Evolutionary conservation across 306 rosid genomes (phyloP), one percentile per base, ranked within the genome.

Genomic region (Coriaria nepalensis): DNA sequence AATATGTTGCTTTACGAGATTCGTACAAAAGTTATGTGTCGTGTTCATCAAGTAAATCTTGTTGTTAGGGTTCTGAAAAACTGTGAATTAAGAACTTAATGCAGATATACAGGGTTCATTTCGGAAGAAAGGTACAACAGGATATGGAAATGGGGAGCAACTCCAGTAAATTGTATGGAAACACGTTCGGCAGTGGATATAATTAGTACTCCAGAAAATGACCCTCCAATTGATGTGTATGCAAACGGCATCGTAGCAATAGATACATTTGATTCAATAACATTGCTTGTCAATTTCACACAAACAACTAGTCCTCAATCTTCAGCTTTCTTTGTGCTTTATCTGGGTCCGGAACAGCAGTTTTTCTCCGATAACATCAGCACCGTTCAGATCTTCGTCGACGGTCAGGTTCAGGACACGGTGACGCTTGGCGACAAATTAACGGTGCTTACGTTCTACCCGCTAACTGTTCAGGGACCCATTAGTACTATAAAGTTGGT

Each of bases 391-490:
- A 33, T 54, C 12, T 13, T 54, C 59, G 40, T 54, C 33, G 33
- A 37, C 56, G 56, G 56, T 40, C 13, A 9, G 35, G 5, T 36
- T 7, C 9, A 36, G 48, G 40, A 46, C 59, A 41, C 59, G 40
- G 2, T 54, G 2, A 54, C 59, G 7, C 32, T 4, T 13, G 0
- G 4, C 6, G 2, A 0, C 2, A 29, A 4, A 6, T 54, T 37
- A n/a, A 54, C 59, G 33, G 48, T 54, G 59, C 11, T 54, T 33
- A 40, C 48, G 13, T 9, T 54, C 8, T 54, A 41, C 13, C 59
- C 59, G 20, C 11, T 54, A 10, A 10, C 5, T 6, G 33, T 54
- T 13, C 40, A 1, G 7, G 6, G 14, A 2, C 11, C 59, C 5
- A 32, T n/a, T 8, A 48, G 8, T 7, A 54, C 40, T 8, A 48